Evolutionary conservation across 805 yeast species (phyloP), one percentile per base, ranked within the genome.

Genomic region (Zygoascus ofunaensis): DNA sequence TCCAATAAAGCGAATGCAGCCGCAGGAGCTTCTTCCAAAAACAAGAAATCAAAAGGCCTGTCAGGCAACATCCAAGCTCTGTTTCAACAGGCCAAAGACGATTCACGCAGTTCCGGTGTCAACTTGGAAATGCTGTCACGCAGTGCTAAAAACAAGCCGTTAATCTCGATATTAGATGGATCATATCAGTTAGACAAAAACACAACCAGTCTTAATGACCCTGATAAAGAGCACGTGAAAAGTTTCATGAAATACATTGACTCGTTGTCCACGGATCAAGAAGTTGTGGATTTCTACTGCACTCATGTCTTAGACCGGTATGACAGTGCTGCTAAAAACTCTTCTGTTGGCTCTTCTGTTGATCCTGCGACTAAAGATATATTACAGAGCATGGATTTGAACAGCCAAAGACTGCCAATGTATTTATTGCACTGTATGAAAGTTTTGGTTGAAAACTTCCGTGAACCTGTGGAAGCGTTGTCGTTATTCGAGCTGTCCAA

Each of bases 401-500:
- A 36, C 5, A 32, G 38, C 5, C 10, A 15, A 4, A 41, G 48
- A 1, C 44, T 52, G 24, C 48, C 57, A 15, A 21, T 55, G 4
- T 48, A 50, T 41, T 43, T 55, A 10, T 39, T 43, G n/a, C 39
- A 47, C 22, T 42, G 49, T 37, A 41, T 55, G 26, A 39, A 44
- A 17, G 50, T 46, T 2, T 52, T 63, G 34, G 28, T 46, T 4
- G 17, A 41, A 4, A 48, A 49, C 8, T 61, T 60, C 44, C 44
- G 47, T 8, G 60, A 62, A 21, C 61, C 64, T 3, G 42, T 55
- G n/a, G 57, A 53, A 3, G 70, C 72, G 1, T 39, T 68, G 5
- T 46, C 65, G 2, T 44, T 70, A 28, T 68, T 69, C 52, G 65
- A 67, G 41, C 41, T 48, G 26, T 54, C 60, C 24, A 64, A 58